Evolutionary conservation across 176 grass and related monocot genomes (phyloP).

Genomic region (Secale cereale): DNA sequence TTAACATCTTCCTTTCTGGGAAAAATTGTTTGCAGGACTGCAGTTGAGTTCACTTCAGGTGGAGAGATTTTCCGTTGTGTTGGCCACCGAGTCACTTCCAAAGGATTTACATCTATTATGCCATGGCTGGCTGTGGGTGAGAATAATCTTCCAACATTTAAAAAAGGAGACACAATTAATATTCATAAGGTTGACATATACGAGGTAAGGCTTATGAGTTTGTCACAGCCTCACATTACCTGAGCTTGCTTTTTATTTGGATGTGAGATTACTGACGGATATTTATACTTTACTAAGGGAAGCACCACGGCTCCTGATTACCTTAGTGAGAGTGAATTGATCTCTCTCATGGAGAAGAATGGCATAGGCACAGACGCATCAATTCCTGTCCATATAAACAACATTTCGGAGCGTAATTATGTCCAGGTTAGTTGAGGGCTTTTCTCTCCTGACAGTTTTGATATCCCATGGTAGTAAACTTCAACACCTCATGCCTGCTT

Average conservation of each 20-base stretch:
- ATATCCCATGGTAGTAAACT: constrained; percentile 1
- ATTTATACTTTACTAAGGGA: constrained; percentile 51
- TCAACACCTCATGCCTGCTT: neutral
- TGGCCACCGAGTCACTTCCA: constrained; percentile 63
- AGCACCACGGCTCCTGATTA: constrained; percentile 89
- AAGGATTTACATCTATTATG: constrained; percentile 99
- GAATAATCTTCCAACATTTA: constrained; percentile 74
- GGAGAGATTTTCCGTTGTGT: constrained; percentile 77
- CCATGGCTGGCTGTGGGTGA: constrained; percentile 87
- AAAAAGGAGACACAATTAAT: constrained; percentile 53
- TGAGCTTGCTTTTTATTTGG: constrained; percentile 26
- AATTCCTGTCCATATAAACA: constrained; percentile 96
- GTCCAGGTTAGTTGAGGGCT: constrained; percentile 64
- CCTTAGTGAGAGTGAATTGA: constrained; percentile 94
- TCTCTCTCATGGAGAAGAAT: constrained; percentile 98
- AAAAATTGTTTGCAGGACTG: constrained; percentile 57
- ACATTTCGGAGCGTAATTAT: constrained; percentile 95
- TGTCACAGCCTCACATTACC: constrained; percentile 26
- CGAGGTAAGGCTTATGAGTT: constrained; percentile 54
- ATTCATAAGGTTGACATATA: constrained; percentile 83
- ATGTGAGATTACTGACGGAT: constrained; percentile 28
- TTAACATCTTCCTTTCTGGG: neutral
- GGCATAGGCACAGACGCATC: constrained; percentile 96
- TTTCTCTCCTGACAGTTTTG: constrained; percentile 1
- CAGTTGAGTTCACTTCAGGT: constrained; percentile 73